Base-by-base conservation (phyloP, 352 stramenopile genomes). In the Phytophthora multivora region DNA sequence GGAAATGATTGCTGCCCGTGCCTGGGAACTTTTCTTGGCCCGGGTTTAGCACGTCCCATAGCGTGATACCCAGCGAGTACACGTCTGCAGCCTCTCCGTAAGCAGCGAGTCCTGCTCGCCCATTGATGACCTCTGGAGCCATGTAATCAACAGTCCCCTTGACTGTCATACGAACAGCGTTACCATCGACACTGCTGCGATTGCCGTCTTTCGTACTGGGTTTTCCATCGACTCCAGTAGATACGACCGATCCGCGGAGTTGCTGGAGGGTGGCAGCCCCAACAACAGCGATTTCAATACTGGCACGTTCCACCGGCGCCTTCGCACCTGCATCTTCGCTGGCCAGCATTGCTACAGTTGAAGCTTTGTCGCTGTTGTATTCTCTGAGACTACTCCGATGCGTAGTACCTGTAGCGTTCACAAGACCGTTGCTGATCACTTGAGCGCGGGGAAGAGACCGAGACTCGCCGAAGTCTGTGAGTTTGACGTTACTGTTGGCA, bases 131-230 rank as follows among this genome's bases (percentile, higher is more conserved):
- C 54, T 93, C 84, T 0, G 84, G 84, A 11, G 84, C 83, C 83
- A 91, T 93, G 78, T 90, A 91, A 46, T 83, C 75, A 9, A 93
- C 79, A 0, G 83, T 92, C 0, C 83, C 84, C 18, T 88, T 80
- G 11, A 91, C 82, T 5, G 68, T 81, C 72, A 87, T 89, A 13
- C 56, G 57, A 11, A 76, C 53, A 7, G 57, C 53, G 11, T 63
- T 68, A 33, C 45, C 43, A 23, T 76, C 68, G 30, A 26, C 39
- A 19, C 40, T 67, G 4, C n/a, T 48, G 38, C 16, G 19, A 26
- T 66, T 62, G 3, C 21, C 43, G 39, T 72, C 59, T 19, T 57
- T 67, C 3, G 5, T 38, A 21, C 15, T 43, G 18, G 23, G 31
- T 60, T 59, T 55, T 8, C n/a, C 26, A 35, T 67, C 63, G 7